A percentile compares a stretch with the other conserved stretches of the same genome.
phyloP scores from a whole-genome alignment of 2,329 filamentous ascomycete species.

The Cladophialophora yegresii region DNA sequence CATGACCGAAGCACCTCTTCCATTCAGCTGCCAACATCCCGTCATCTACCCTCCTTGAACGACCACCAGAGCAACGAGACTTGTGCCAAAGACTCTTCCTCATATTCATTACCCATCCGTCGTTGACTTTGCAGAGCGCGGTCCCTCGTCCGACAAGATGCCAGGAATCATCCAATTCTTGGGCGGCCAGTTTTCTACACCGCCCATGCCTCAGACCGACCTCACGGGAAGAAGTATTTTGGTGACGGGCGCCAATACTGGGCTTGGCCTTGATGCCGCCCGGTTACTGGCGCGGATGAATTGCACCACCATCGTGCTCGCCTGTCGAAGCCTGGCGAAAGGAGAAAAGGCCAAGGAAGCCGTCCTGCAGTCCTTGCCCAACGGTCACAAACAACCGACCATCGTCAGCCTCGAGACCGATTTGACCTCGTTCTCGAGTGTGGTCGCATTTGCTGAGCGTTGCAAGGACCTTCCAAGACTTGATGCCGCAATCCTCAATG shows the following conservation, averaged over 20 bases:
- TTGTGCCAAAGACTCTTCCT: not conserved
- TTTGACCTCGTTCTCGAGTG: conserved; percentile 42
- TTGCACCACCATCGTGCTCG: conserved; percentile 51
- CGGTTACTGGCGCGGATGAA: conserved; percentile 46
- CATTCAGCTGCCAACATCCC: not conserved
- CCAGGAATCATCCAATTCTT: conserved; percentile 22
- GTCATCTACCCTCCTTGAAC: not conserved
- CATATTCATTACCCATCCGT: not conserved
- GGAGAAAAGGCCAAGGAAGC: conserved; percentile 43
- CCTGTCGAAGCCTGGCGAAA: conserved; percentile 42
- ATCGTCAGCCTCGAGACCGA: conserved; percentile 41
- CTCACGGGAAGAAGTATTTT: conserved; percentile 46
- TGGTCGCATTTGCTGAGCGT: conserved; percentile 42
- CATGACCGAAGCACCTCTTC: not conserved
- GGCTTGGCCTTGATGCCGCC: conserved; percentile 50
- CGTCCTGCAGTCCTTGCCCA: conserved; percentile 36
- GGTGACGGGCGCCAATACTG: conserved; percentile 50
- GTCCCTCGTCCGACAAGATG: conserved; percentile 7
- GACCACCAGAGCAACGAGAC: not conserved
- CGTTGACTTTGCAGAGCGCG: not conserved
- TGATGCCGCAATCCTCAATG: conserved; percentile 47
- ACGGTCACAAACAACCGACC: conserved; percentile 28
- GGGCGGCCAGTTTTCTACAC: conserved; percentile 28
- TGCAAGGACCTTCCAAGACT: conserved; percentile 40
- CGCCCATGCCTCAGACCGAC: conserved; percentile 26